phyloP scores from a whole-genome alignment of 2,329 filamentous ascomycete species.

The Talaromyces sp. region DNA sequence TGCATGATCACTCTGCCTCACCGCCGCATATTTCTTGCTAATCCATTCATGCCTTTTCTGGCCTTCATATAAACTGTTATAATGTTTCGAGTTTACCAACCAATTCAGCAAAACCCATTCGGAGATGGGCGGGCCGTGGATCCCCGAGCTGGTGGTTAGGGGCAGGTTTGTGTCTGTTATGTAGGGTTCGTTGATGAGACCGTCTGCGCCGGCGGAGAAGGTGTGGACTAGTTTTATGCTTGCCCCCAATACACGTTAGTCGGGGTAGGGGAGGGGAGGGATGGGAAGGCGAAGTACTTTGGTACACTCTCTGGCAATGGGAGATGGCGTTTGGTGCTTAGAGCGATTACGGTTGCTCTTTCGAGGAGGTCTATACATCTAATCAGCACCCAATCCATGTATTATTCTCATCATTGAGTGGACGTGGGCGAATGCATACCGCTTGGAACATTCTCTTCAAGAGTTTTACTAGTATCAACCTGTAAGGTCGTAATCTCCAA shows the following conservation, averaged over 20 bases:
- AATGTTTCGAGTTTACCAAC: slow-evolving; percentile 57
- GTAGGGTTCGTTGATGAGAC: slow-evolving; percentile 53
- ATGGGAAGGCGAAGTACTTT: background rate
- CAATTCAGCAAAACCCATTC: slow-evolving; percentile 67
- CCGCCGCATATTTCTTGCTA: background rate
- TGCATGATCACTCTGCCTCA: slow-evolving; percentile 49
- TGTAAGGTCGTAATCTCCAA: slow-evolving; percentile 10
- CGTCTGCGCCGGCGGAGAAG: slow-evolving; percentile 59
- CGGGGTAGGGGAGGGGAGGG: background rate
- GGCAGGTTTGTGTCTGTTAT: slow-evolving; percentile 54
- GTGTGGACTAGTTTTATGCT: slow-evolving; percentile 56
- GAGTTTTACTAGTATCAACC: slow-evolving; percentile 7
- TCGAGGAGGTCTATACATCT: slow-evolving; percentile 6
- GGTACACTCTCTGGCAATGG: slow-evolving; percentile 19
- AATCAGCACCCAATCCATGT: background rate
- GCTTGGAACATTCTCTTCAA: slow-evolving; percentile 17
- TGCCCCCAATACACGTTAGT: background rate
- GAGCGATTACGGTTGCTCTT: slow-evolving; percentile 14
- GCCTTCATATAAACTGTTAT: slow-evolving; percentile 54
- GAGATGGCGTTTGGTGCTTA: slow-evolving; percentile 8
- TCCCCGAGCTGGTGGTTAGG: slow-evolving; percentile 55
- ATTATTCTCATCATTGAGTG: no score
- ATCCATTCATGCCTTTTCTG: slow-evolving; percentile 59
- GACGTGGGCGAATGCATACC: no score
- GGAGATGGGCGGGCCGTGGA: slow-evolving; percentile 64